Base-by-base conservation (phyloP, 2,329 filamentous ascomycete genomes). In the Lasiodiplodia sp. region DNA sequence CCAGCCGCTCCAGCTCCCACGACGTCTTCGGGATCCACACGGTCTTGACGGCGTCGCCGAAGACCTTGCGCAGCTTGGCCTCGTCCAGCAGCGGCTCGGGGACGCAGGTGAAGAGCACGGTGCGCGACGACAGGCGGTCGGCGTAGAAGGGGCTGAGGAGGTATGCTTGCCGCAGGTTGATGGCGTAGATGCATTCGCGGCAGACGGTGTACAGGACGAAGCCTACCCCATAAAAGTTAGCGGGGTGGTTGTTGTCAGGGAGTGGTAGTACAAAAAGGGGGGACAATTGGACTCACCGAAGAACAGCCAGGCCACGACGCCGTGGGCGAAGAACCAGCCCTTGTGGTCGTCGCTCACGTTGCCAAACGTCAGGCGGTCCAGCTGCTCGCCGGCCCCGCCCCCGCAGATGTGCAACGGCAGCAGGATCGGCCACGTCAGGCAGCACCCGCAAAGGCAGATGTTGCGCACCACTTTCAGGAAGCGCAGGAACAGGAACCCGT, bases 91-190 rank as follows among this genome's bases (percentile, higher is more conserved):
- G 21, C 28, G 44, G 64, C 49, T 66, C 40, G 4, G 64, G 64
- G 4, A 66, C 47, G 64, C 64, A 66, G 14, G 64, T 66, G 79
- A 97, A 94, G 10, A 99, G 88, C 0, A 98, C 92, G 1, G 94
- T 97, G 67, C 93, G 89, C 2, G 94, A 95, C 1, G 95, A 97
- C 55, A 97, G 89, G 69, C 94, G 92, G 75, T 90, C 91, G 66
- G 93, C 87, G 78, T 96, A 96, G 58, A 92, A 85, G 11, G 94
- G 93, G 14, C 93, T 94, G 66, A 96, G 87, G 47, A 96, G 87
- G 81, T 96, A 97, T 0, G 95, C 94, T 81, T 98, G 95, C 71
- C 94, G 92, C 64, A 98, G 82, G 75, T 96, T 97, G 83, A 97
- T 91, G 80, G 93, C 97, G 86, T 91, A 97, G 73, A 98, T 91